Percentiles rank a stretch among this genome's conserved stretches.
Evolutionary conservation across 495 filamentous ascomycete genomes (phyloP).

Genomic region (Filosporella fistucella): DNA sequence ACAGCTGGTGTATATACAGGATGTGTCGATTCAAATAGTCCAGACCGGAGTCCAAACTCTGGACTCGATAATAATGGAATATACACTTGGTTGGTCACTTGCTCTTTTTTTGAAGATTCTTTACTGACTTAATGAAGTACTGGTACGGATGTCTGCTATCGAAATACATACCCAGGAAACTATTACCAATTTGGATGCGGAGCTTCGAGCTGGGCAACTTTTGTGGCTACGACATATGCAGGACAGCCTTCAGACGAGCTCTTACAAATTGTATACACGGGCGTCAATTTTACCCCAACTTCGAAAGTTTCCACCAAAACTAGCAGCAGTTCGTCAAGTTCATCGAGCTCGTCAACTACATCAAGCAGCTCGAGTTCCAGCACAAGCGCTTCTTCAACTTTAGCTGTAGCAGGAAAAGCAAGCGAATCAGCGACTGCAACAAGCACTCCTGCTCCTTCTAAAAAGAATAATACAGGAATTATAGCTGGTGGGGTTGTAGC

Average conservation of each 20-base stretch:
- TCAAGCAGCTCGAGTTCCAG: neutral
- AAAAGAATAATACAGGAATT: constrained; percentile 2
- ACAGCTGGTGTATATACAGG: constrained; percentile 22
- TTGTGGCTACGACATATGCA: constrained; percentile 14
- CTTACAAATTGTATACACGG: constrained; percentile 21
- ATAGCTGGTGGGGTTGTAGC: constrained; percentile 12
- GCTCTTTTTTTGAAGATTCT: neutral
- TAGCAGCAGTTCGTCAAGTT: neutral
- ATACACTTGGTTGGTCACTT: constrained; percentile 14
- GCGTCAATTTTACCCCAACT: constrained; percentile 15
- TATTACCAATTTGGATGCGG: constrained; percentile 23
- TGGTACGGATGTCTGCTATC: constrained; percentile 15
- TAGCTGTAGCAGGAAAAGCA: neutral
- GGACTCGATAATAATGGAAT: constrained; percentile 17
- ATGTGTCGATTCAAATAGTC: constrained; percentile 20
- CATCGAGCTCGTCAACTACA: neutral
- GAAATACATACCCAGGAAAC: constrained; percentile 19
- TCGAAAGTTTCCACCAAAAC: neutral
- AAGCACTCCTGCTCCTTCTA: neutral
- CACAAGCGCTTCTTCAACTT: constrained; percentile 1
- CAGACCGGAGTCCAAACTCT: constrained; percentile 11
- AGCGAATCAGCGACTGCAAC: neutral
- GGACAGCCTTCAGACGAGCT: constrained; percentile 15
- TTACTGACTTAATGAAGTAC: constrained; percentile 1
- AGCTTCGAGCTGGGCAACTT: constrained; percentile 9